These are phyloP conservation scores for Xylaria palmicola DNA, from an alignment of 495 filamentous ascomycete genomes.

Conservation along the genomic window DNA sequence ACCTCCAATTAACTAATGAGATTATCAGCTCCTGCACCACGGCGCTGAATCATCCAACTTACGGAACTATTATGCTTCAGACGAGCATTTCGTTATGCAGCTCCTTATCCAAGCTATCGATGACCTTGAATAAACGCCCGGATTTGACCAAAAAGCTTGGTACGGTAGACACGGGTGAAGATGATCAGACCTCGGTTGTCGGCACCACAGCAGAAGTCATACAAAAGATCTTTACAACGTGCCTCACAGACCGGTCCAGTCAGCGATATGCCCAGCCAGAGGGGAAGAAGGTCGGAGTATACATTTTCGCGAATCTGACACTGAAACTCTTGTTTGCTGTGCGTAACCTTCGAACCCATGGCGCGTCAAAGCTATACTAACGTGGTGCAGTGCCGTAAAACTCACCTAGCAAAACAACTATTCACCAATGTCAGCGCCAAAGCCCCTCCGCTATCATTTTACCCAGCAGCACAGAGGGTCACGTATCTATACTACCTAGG, in stretches of 20 bases:
- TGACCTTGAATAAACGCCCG: constrained; percentile 73
- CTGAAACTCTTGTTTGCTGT: constrained; percentile 86
- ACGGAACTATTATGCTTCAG: constrained; percentile 74
- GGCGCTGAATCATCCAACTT: constrained; percentile 72
- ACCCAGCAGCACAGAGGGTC: constrained; percentile 83
- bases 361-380: background rate
- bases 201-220: constrained; percentile 84
- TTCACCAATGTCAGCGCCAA: constrained; percentile 84
- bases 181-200: constrained; percentile 67
- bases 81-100: constrained; percentile 74
- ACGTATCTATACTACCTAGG: constrained; percentile 95
- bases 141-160: constrained; percentile 62
- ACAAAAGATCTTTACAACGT: constrained; percentile 86
- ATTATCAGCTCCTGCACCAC: constrained; percentile 66
- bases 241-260: constrained; percentile 76
- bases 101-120: constrained; percentile 74
- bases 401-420: constrained; percentile 72
- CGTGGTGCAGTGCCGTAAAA: constrained; percentile 55
- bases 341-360: constrained; percentile 16
- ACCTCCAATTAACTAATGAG: constrained; percentile 12
- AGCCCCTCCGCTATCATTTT: constrained; percentile 73
- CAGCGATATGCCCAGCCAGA: constrained; percentile 60
- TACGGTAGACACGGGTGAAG: constrained; percentile 48
- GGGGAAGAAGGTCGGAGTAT: constrained; percentile 84
- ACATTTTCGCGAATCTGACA: constrained; percentile 86